phyloP scores from a whole-genome alignment of 306 rosid genomes.

The Chamaecrista fasciculata region DNA sequence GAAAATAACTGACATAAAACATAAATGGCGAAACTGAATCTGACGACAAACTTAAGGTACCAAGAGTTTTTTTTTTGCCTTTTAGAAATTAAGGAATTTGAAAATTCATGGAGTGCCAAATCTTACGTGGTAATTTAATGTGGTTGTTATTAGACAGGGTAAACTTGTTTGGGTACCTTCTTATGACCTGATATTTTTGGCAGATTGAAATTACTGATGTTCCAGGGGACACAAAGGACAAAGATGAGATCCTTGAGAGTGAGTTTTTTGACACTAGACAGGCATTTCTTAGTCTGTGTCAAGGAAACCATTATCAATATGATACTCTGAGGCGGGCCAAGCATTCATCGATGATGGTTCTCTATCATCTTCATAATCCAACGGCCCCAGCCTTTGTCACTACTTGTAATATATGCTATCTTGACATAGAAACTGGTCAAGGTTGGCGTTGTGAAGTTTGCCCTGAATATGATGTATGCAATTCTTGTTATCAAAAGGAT shows the following conservation, averaged over 20 bases:
- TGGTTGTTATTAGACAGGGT: neutral
- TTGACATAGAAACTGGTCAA: conserved; percentile 94
- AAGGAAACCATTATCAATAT: conserved; percentile 98
- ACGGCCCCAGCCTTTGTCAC: conserved; percentile 94
- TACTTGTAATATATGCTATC: conserved; percentile 72
- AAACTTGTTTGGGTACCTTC: neutral
- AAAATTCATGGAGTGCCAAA: conserved; percentile 15
- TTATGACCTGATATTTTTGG: conserved; percentile 17
- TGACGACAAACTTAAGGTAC: too few species aligned
- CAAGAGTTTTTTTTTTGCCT: too few species aligned
- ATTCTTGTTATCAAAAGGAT: conserved; percentile 86
- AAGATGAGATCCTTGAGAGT: conserved; percentile 95
- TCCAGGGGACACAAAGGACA: conserved; percentile 83
- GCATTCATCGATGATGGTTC: conserved; percentile 99
- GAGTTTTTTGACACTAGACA: conserved; percentile 99
- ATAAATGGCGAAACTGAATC: too few species aligned
- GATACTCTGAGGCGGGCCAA: conserved; percentile 97
- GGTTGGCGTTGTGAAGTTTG: conserved; percentile 99
- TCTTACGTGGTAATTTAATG: neutral
- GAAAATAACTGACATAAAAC: too few species aligned
- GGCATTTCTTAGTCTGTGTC: conserved; percentile 97
- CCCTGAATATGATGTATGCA: conserved; percentile 92
- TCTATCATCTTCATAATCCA: conserved; percentile 98
- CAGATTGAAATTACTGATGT: conserved; percentile 80
- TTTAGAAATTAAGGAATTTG: neutral